Evolutionary conservation across 2,329 filamentous ascomycete genomes (phyloP).

Genomic region (Xylaria sp.): DNA sequence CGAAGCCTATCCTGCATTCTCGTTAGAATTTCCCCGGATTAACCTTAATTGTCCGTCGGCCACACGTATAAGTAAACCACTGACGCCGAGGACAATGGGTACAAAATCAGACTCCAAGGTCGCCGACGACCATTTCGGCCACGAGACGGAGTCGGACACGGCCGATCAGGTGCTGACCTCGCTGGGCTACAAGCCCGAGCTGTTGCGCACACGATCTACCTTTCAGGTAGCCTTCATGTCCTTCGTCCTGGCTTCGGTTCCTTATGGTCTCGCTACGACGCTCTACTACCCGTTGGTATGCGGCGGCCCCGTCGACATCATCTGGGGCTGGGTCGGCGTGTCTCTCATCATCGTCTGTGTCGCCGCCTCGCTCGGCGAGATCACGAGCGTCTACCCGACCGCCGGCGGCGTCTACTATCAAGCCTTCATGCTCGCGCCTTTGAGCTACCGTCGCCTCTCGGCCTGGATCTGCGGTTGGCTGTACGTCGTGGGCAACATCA

Average conservation of each 20-base stretch:
- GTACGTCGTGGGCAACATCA: constrained; percentile 82
- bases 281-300: constrained; percentile 73
- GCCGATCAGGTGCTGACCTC: constrained; percentile 72
- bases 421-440: constrained; percentile 77
- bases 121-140: constrained; percentile 38
- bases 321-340: constrained; percentile 78
- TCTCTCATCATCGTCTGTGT: constrained; percentile 78
- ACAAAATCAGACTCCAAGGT: constrained; percentile 36
- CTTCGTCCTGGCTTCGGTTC: constrained; percentile 79
- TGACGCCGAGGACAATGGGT: constrained; percentile 36
- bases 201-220: constrained; percentile 72
- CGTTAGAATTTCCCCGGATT: not conserved
- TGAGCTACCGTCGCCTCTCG: constrained; percentile 68
- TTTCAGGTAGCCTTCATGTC: constrained; percentile 80
- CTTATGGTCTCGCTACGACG: constrained; percentile 78
- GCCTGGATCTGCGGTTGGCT: constrained; percentile 81
- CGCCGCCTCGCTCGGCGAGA: constrained; percentile 76
- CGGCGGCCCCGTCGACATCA: constrained; percentile 74
- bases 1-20: not conserved
- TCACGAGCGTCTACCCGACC: constrained; percentile 81
- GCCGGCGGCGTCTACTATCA: constrained; percentile 83
- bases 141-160: constrained; percentile 53
- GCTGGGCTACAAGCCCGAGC: constrained; percentile 74
- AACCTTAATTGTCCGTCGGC: not conserved
- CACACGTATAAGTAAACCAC: not conserved